A percentile compares a stretch with the other conserved stretches of the same genome.
These are phyloP conservation scores for Mimosa bimucronata DNA, from an alignment of 306 rosid species.

Conservation along the genomic window DNA sequence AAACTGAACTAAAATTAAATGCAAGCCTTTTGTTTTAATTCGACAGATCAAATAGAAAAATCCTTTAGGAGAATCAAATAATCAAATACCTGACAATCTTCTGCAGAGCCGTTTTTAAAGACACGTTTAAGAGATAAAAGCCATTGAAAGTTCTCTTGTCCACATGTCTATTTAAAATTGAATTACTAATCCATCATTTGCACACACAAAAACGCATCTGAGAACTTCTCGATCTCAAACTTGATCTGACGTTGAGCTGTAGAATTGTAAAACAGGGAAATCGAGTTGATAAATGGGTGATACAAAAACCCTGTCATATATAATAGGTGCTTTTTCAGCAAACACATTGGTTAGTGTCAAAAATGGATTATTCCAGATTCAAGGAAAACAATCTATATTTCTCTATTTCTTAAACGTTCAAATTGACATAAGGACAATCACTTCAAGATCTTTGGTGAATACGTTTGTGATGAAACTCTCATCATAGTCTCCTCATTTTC, in stretches of 20 bases:
- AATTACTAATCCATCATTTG: background rate
- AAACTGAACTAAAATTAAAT: background rate
- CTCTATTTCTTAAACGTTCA: background rate
- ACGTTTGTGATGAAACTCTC: background rate
- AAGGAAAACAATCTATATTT: slow-evolving; percentile 6
- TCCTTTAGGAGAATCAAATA: background rate
- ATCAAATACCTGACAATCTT: background rate
- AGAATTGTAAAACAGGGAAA: background rate
- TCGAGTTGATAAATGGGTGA: background rate
- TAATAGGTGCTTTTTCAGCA: background rate
- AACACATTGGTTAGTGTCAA: background rate
- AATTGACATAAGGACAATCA: background rate
- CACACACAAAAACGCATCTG: background rate
- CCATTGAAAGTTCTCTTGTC: background rate
- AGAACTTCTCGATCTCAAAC: background rate
- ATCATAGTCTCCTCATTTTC: slow-evolving; percentile 6
- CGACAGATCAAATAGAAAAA: background rate
- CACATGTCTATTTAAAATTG: background rate
- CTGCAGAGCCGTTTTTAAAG: background rate
- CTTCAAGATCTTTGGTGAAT: background rate
- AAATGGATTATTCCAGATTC: slow-evolving; percentile 10
- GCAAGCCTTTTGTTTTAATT: background rate
- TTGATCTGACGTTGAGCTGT: background rate
- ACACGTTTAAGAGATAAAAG: background rate
- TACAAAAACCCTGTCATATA: background rate